These are phyloP conservation scores for Barnettozyma vustinii DNA, from an alignment of 805 yeast species.

Conservation along the genomic window DNA sequence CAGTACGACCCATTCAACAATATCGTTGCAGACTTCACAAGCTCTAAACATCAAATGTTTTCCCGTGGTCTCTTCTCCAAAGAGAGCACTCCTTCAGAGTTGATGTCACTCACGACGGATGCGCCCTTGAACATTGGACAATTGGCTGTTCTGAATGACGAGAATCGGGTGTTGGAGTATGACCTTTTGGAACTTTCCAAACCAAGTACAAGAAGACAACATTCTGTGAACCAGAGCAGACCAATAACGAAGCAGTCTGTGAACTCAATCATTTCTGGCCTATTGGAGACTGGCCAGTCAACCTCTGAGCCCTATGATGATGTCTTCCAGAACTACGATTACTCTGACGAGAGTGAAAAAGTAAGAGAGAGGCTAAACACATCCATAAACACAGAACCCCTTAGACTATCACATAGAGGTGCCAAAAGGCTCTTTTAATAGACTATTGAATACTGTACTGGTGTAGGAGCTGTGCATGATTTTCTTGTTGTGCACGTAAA, in stretches of 20 bases:
- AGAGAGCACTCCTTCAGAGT: background rate
- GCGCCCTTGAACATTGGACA: background rate
- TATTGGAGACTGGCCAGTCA: slow-evolving; percentile 4
- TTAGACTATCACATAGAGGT: slow-evolving; percentile 5
- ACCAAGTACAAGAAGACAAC: slow-evolving; percentile 1
- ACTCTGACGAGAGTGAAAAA: slow-evolving; percentile 15
- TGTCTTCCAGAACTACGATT: slow-evolving; percentile 19
- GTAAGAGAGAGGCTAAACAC: background rate
- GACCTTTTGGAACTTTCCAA: slow-evolving; percentile 13
- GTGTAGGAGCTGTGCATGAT: background rate
- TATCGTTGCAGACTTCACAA: slow-evolving; percentile 23
- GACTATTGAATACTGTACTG: background rate
- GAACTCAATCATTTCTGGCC: slow-evolving; percentile 9
- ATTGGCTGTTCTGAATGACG: slow-evolving; percentile 12
- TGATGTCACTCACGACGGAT: slow-evolving; percentile 5
- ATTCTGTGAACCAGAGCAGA: background rate
- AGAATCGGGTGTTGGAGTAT: slow-evolving; percentile 13
- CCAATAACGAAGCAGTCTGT: slow-evolving; percentile 5
- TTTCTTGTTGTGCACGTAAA: no score
- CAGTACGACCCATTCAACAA: slow-evolving; percentile 12
- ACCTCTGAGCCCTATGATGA: slow-evolving; percentile 14
- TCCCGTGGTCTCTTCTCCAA: background rate
- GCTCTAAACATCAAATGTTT: slow-evolving; percentile 14
- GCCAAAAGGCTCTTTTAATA: slow-evolving; percentile 6
- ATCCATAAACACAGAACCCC: background rate